Conservation (phyloP, 176 grass and related monocot species). For the Sorghum bicolor region Sorghum_bicolor_NCBIv3 NC_012870.2:8200001-8200500, state of each 20-base stretch:
- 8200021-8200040: slow-evolving; percentile 43
- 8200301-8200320: background rate
- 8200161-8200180: background rate
- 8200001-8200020: slow-evolving; percentile 81
- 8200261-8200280: background rate
- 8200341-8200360: slow-evolving; percentile 7
- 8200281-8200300: background rate
- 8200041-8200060: background rate
- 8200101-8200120: background rate
- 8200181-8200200: background rate
- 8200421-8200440: background rate
- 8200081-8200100: background rate
- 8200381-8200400: background rate
- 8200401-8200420: background rate
- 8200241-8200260: background rate
- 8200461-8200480: background rate
- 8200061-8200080: background rate
- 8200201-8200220: background rate
- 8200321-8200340: background rate
- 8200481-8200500: background rate
- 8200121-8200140: background rate
- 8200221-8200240: background rate
- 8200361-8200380: background rate
- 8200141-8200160: background rate
- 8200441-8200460: background rate